These are phyloP conservation scores for Hemisphaericaspora xylofermentans DNA, from an alignment of 1,139 yeast genomes.

Conservation along the genomic window DNA sequence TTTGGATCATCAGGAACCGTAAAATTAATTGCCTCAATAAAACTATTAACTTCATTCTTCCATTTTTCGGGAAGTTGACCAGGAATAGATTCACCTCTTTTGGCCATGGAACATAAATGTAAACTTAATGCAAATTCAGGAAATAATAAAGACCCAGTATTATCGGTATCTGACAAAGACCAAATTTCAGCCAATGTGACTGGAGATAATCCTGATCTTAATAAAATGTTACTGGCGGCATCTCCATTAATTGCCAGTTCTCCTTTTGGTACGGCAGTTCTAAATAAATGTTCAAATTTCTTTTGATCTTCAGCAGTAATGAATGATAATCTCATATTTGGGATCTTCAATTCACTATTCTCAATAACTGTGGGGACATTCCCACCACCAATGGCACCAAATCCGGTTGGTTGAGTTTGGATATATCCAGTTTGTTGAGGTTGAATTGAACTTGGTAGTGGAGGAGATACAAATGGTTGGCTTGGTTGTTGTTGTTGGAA, in stretches of 20 bases:
- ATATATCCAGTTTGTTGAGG: slow-evolving; percentile 35
- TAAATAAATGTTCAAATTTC: slow-evolving; percentile 79
- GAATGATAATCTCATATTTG: slow-evolving; percentile 74
- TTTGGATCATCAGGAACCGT: slow-evolving; percentile 63
- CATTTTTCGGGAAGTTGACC: slow-evolving; percentile 67
- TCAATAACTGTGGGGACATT: slow-evolving; percentile 29
- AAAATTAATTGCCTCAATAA: slow-evolving; percentile 86
- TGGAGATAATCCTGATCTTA: slow-evolving; percentile 78
- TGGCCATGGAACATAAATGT: slow-evolving; percentile 77
- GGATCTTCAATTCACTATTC: slow-evolving; percentile 51
- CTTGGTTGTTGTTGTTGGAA: slow-evolving; percentile 29
- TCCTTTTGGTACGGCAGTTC: slow-evolving; percentile 73
- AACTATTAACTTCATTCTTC: slow-evolving; percentile 78
- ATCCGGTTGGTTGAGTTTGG: slow-evolving; percentile 42
- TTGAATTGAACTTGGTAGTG: slow-evolving; percentile 16
- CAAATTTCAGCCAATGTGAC: slow-evolving; percentile 82
- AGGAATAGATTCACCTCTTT: slow-evolving; percentile 80
- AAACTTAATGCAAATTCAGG: slow-evolving; percentile 95
- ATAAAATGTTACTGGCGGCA: slow-evolving; percentile 72
- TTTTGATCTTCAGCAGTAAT: slow-evolving; percentile 82
- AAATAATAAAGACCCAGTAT: slow-evolving; percentile 79
- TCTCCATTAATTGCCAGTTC: slow-evolving; percentile 78
- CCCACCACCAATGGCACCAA: slow-evolving; percentile 18
- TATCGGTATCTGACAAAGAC: slow-evolving; percentile 85
- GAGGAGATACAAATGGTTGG: slow-evolving; percentile 21